phyloP scores from a whole-genome alignment of 208 protist species.

The Leishmania major region DNA sequence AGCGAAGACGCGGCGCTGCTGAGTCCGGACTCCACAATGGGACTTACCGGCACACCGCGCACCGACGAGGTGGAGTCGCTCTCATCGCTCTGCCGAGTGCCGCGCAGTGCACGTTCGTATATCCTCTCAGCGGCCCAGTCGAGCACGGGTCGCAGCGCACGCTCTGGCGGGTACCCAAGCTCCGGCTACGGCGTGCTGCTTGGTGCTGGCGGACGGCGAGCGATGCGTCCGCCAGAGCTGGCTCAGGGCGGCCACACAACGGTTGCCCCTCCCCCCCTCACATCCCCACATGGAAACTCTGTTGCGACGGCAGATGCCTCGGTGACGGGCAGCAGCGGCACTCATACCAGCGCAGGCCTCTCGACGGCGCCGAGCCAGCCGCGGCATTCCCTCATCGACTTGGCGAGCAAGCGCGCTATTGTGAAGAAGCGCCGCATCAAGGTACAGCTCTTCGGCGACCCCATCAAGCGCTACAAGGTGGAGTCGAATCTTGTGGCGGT shows the following conservation, averaged over 20 bases:
- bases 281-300: background rate
- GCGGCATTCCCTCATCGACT: constrained; percentile 51
- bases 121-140: constrained; percentile 17
- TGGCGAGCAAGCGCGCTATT: constrained; percentile 46
- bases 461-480: constrained; percentile 81
- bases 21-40: constrained; percentile 4
- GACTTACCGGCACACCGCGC: constrained; percentile 4
- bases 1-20: background rate
- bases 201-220: constrained; percentile 69
- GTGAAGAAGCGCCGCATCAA: constrained; percentile 64
- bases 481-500: constrained; percentile 82
- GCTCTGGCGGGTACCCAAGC: constrained; percentile 14
- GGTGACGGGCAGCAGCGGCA: background rate
- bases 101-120: constrained; percentile 8
- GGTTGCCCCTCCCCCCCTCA: constrained; percentile 5
- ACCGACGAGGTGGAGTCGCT: constrained; percentile 2
- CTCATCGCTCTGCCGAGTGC: constrained; percentile 12
- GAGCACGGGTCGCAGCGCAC: constrained; percentile 8
- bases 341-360: background rate
- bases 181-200: constrained; percentile 80
- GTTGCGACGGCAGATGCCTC: background rate
- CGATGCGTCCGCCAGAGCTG: constrained; percentile 72
- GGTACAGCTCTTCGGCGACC: constrained; percentile 86
- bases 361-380: background rate
- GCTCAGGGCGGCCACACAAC: constrained; percentile 6